Conservation (phyloP, 352 stramenopile genomes). For the Aphanomyces cochlioides region DNA sequence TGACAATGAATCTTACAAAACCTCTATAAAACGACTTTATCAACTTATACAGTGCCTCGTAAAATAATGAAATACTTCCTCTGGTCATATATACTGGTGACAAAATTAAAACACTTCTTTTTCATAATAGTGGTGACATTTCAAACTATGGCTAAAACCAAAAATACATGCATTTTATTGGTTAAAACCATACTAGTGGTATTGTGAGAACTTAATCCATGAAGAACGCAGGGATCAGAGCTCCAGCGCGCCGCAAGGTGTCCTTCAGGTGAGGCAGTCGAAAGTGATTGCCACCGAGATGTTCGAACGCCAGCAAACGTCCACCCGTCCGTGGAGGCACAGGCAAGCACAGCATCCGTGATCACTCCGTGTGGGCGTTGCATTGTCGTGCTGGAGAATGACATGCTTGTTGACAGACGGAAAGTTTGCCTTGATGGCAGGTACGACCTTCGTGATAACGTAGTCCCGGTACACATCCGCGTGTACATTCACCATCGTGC, state of each 20-base stretch:
- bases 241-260: constrained; percentile 19
- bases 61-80: no score
- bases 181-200: background rate
- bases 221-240: background rate
- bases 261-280: constrained; percentile 22
- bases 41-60: no score
- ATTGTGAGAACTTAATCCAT: background rate
- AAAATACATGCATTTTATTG: no score
- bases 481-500: no score
- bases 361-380: constrained; percentile 24
- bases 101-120: no score
- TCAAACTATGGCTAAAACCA: no score
- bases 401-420: background rate
- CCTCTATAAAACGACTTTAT: no score
- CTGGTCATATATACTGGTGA: no score
- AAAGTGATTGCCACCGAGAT: background rate
- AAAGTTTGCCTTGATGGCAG: constrained; percentile 32
- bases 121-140: no score
- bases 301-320: constrained; percentile 28
- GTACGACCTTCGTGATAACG: constrained; percentile 33
- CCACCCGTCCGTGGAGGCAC: constrained; percentile 26
- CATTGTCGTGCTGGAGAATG: constrained; percentile 37
- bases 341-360: constrained; percentile 29
- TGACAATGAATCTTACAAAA: no score
- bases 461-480: constrained; percentile 31